Percentiles rank a stretch among this genome's conserved stretches.
Conservation (phyloP, 371 early-diverging fungal genomes). For the Mortierella sp. region DNA sequence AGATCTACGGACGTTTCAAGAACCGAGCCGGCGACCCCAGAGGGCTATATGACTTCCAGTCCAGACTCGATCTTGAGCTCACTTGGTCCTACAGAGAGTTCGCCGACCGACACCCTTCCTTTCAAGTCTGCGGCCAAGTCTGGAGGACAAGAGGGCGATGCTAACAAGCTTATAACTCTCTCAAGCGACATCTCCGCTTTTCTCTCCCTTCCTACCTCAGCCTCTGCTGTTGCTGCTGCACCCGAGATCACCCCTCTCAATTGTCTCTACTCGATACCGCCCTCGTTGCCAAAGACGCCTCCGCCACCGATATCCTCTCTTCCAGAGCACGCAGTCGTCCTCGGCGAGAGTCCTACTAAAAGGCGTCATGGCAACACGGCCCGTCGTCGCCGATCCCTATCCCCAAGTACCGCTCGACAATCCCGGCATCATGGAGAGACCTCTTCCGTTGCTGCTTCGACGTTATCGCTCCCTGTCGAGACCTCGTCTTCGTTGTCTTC, state of each 20-base stretch:
- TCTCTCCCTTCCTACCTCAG: neutral
- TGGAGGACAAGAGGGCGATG: neutral
- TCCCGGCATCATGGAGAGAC: neutral
- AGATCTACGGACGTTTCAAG: neutral
- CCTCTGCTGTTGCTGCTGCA: neutral
- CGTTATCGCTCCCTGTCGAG: neutral
- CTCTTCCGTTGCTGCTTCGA: neutral
- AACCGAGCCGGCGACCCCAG: neutral
- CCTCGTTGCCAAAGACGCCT: neutral
- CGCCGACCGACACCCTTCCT: neutral
- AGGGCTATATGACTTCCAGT: constrained; percentile 29
- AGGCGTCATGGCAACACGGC: neutral
- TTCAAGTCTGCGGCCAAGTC: neutral
- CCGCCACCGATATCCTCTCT: neutral
- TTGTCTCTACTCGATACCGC: neutral
- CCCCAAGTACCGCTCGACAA: neutral
- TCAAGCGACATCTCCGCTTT: neutral
- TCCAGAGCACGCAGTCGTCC: neutral
- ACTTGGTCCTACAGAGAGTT: neutral
- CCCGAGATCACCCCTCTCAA: neutral
- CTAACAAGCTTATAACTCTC: neutral
- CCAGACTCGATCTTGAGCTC: constrained; percentile 18
- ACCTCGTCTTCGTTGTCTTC: neutral
- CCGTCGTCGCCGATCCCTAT: neutral
- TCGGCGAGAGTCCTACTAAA: constrained; percentile 25